Conservation (phyloP, 768 basidiomycete genomes). For the Lyophyllum atratum region DNA sequence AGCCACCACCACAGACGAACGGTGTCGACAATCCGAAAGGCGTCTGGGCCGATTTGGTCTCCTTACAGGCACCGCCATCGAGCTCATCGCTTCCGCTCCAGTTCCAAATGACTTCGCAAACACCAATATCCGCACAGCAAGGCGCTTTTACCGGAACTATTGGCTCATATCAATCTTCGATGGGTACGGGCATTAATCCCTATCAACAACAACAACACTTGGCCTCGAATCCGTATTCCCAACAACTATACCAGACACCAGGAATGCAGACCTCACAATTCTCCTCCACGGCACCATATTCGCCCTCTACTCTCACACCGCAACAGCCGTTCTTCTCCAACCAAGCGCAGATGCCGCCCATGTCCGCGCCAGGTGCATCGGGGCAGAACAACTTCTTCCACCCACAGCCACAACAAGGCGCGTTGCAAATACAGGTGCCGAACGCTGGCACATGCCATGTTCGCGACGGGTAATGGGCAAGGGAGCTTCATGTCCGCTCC, state of each 20-base stretch:
- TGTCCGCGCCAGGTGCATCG: constrained; percentile 16
- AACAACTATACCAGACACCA: constrained; percentile 17
- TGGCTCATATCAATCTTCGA: constrained; percentile 21
- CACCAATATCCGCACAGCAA: constrained; percentile 8
- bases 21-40: constrained; percentile 26
- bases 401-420: constrained; percentile 24
- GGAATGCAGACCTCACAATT: constrained; percentile 5
- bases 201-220: constrained; percentile 27
- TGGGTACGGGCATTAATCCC: constrained; percentile 26
- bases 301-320: constrained; percentile 7
- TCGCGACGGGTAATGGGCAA: constrained; percentile 11
- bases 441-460: constrained; percentile 9
- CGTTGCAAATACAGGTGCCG: constrained; percentile 24
- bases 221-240: constrained; percentile 30
- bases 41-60: constrained; percentile 63
- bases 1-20: constrained; percentile 21
- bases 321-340: constrained; percentile 23
- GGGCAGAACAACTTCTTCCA: constrained; percentile 20
- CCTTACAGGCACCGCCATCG: constrained; percentile 43
- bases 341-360: constrained; percentile 17
- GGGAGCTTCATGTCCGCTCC: constrained; percentile 30
- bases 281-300: too few species aligned
- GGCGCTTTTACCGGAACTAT: constrained; percentile 9
- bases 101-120: constrained; percentile 27
- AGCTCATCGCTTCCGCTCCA: constrained; percentile 57